A percentile compares a stretch with the other conserved stretches of the same genome.
These are phyloP conservation scores for Nakazawaea peltata DNA, from an alignment of 805 yeast genomes.

Conservation along the genomic window DNA sequence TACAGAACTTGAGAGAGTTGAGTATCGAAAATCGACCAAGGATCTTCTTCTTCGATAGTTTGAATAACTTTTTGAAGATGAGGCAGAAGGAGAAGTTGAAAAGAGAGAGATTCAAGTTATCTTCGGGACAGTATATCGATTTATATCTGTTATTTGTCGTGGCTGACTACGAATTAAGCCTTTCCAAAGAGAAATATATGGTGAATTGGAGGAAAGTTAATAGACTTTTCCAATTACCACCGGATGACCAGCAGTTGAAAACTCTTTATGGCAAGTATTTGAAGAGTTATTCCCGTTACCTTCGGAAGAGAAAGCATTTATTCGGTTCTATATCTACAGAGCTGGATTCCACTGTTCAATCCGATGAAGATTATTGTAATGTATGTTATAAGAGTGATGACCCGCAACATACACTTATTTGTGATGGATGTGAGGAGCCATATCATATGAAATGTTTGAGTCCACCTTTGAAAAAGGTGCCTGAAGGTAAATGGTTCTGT, in stretches of 20 bases:
- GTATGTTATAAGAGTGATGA: slow-evolving; percentile 39
- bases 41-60: slow-evolving; percentile 50
- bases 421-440: slow-evolving; percentile 68
- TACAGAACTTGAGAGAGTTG: slow-evolving; percentile 61
- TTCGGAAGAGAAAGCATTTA: slow-evolving; percentile 16
- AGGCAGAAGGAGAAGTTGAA: slow-evolving; percentile 14
- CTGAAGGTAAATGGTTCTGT: slow-evolving; percentile 70
- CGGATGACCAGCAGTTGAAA: slow-evolving; percentile 11
- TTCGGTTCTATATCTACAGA: not conserved
- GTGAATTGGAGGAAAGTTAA: slow-evolving; percentile 7
- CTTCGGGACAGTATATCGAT: slow-evolving; percentile 11
- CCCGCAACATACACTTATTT: slow-evolving; percentile 43
- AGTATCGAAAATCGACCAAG: slow-evolving; percentile 57
- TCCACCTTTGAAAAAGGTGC: slow-evolving; percentile 45
- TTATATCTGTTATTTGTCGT: slow-evolving; percentile 32
- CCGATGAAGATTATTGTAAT: slow-evolving; percentile 10
- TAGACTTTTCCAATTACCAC: slow-evolving; percentile 1
- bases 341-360: not conserved
- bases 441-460: slow-evolving; percentile 64
- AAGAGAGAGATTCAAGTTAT: slow-evolving; percentile 11
- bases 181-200: slow-evolving; percentile 10
- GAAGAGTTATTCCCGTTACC: slow-evolving; percentile 23
- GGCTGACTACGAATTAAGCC: slow-evolving; percentile 13
- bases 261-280: slow-evolving; percentile 19
- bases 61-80: slow-evolving; percentile 50